Conservation (phyloP, 192 early-diverging fungal species). For the Backusella psychrophila region DNA sequence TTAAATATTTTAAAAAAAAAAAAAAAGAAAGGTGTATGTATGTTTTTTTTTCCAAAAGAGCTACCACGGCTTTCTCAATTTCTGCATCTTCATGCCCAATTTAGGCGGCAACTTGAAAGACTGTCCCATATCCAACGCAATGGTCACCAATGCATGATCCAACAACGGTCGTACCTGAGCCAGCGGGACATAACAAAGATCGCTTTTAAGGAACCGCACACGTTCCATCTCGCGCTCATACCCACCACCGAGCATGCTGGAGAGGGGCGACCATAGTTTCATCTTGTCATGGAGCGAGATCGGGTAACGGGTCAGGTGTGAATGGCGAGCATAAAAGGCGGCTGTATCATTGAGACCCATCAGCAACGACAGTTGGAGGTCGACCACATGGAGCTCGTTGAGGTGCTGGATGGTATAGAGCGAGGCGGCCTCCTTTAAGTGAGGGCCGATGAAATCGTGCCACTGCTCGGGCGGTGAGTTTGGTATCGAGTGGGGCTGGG, state of each 20-base stretch:
- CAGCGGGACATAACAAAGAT: conserved; percentile 61
- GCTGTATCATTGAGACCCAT: conserved; percentile 46
- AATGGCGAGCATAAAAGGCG: conserved; percentile 57
- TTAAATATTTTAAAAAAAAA: too few species aligned
- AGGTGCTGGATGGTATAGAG: conserved; percentile 68
- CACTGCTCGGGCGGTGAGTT: conserved; percentile 20
- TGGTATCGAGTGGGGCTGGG: conserved; percentile 1
- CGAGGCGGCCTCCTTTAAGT: conserved; percentile 44
- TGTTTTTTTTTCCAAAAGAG: too few species aligned
- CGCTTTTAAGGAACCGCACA: conserved; percentile 54
- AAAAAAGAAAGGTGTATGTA: too few species aligned
- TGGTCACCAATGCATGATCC: conserved; percentile 65
- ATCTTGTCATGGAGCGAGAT: conserved; percentile 59
- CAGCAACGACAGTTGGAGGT: conserved; percentile 63
- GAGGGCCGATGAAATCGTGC: conserved; percentile 22
- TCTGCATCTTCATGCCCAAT: conserved; percentile 39
- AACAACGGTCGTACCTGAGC: conserved; percentile 62
- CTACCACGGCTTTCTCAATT: neutral
- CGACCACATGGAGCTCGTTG: conserved; percentile 56
- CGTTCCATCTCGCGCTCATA: conserved; percentile 49
- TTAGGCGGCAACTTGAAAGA: conserved; percentile 33
- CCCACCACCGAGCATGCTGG: conserved; percentile 48
- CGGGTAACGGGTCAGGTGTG: conserved; percentile 50
- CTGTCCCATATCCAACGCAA: conserved; percentile 58
- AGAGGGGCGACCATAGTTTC: conserved; percentile 66